Evolutionary conservation across 306 rosid genomes (phyloP).

Genomic region (Alnus rubra): DNA sequence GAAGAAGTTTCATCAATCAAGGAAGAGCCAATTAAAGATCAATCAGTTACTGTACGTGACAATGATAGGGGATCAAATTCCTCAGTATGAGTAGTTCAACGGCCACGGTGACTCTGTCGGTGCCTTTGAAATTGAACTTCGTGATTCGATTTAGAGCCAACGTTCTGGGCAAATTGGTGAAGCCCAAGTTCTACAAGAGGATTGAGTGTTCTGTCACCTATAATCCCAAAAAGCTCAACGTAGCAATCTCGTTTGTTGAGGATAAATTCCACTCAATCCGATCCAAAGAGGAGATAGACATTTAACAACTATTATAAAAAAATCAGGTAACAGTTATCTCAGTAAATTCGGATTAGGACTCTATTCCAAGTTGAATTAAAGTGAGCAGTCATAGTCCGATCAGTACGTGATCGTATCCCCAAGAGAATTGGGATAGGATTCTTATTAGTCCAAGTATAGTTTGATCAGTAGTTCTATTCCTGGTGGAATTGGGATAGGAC

Average conservation of each 20-base stretch:
- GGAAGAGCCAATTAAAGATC: constrained; percentile 50
- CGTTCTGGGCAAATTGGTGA: constrained; percentile 83
- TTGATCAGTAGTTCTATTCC: no score
- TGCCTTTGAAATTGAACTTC: constrained; percentile 59
- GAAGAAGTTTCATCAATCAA: constrained; percentile 71
- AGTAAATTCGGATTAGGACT: no score
- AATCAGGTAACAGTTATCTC: no score
- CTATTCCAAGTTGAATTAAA: no score
- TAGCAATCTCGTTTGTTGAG: constrained; percentile 22
- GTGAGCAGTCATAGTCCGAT: no score
- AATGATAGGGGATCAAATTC: constrained; percentile 62
- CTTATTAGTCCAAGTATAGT: no score
- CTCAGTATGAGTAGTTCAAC: constrained; percentile 80
- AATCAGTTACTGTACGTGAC: constrained; percentile 46
- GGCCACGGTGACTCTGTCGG: constrained; percentile 65
- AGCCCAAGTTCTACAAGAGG: constrained; percentile 69
- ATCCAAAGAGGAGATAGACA: no score
- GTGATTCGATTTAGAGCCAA: constrained; percentile 69
- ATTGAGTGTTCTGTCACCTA: constrained; percentile 59
- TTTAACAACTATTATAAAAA: no score
- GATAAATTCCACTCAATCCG: no score
- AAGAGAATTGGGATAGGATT: no score
- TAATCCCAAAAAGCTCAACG: constrained; percentile 66
- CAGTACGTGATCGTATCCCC: no score
- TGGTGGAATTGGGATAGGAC: no score